Base-by-base conservation (phyloP, 73 alveolate genomes). In the Paraurostyla sp. region DNA sequence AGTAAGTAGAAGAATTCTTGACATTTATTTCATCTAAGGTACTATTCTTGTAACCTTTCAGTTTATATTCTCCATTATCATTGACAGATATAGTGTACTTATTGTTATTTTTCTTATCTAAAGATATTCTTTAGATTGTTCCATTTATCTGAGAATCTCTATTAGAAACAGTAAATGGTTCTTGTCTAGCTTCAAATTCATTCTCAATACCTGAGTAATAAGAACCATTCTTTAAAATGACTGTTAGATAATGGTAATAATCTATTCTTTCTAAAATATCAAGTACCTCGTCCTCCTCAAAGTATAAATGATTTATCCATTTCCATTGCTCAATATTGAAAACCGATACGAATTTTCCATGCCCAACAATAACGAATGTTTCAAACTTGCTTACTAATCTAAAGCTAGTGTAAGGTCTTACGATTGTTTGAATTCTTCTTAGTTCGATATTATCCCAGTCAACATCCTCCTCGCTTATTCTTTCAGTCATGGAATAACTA, bases 271-370 rank as follows among this genome's bases (percentile, higher is more conserved):
- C 20, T 2, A 73, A 18, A 20, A 73, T 18, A 22, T 43, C 71
- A 48, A 73, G 11, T 18, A 73, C 20, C 7, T 42, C 52, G 6
- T 16, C 50, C 25, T 73, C 42, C 13, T 23, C 40, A 36, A 73
- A 73, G 86, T 73, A 43, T 50, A 48, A 30, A 36, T 73, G 86
- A 49, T 73, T 48, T n/a, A 45, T 36, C 86, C 86, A 73, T 16
- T 42, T 43, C 33, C 46, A 25, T 15, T 18, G 49, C 30, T 48
- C 71, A 49, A 73, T 73, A 48, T 73, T 49, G 33, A 20, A 73
- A 15, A 73, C n/a, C 2, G 86, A 73, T 2, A 73, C 23, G 50
- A 46, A 73, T 23, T 42, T 33, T 1, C 40, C 40, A 43, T 73
- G 86, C 42, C 71, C 45, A 3, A 73, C 86, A 15, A 48, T 23